These are phyloP conservation scores for Epichloe glyceriae DNA, from an alignment of 2,329 filamentous ascomycete species.

Conservation along the genomic window DNA sequence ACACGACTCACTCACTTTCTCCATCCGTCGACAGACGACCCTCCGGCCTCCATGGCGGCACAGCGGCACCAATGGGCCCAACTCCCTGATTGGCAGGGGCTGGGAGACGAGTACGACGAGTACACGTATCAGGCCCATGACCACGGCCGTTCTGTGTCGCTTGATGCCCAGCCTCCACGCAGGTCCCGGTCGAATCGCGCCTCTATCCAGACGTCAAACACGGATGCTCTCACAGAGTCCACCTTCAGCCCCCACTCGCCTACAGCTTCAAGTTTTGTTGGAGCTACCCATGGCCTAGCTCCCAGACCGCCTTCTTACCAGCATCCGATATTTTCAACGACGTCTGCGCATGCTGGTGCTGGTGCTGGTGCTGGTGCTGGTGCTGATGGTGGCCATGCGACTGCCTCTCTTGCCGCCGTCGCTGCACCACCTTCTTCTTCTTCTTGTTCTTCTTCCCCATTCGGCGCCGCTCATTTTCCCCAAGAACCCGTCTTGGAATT, in stretches of 20 bases:
- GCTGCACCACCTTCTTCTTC: too few relatives aligned
- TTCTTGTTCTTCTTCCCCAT: background rate
- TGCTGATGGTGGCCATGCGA: background rate
- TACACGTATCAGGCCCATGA: constrained; percentile 4
- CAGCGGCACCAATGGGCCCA: constrained; percentile 42
- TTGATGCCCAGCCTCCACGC: constrained; percentile 26
- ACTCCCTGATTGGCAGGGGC: constrained; percentile 30
- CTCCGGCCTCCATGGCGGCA: constrained; percentile 3
- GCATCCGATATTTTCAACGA: constrained; percentile 22
- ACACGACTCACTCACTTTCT: background rate
- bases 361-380: background rate
- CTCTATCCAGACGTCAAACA: constrained; percentile 43
- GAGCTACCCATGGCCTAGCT: constrained; percentile 36
- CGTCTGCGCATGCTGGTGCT: constrained; percentile 6
- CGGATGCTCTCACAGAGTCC: constrained; percentile 43
- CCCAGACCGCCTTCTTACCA: constrained; percentile 46
- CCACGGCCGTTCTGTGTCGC: constrained; percentile 8
- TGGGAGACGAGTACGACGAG: constrained; percentile 5
- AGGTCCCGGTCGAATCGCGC: constrained; percentile 35
- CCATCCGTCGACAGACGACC: background rate
- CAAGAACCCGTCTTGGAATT: constrained; percentile 26
- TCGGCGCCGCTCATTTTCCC: background rate
- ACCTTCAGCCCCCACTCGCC: constrained; percentile 47
- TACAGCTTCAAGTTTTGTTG: constrained; percentile 34
- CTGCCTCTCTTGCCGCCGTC: too few relatives aligned